These are phyloP conservation scores for Nephelium lappaceum DNA, from an alignment of 345 rosid species.

Conservation along the genomic window DNA sequence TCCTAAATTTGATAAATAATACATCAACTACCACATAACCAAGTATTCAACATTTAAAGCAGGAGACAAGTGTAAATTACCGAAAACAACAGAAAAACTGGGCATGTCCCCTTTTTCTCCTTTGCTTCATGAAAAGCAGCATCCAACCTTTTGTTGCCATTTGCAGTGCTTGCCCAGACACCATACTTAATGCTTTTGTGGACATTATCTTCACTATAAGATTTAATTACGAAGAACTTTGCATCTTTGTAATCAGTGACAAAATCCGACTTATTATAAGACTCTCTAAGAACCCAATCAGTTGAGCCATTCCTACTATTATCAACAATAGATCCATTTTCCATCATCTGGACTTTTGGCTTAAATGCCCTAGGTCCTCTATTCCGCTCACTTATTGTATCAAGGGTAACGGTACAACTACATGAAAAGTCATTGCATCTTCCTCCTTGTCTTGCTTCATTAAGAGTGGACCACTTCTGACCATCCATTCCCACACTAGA, in stretches of 20 bases:
- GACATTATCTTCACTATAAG: slow-evolving; percentile 91
- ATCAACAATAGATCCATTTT: slow-evolving; percentile 23
- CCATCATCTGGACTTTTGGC: slow-evolving; percentile 37
- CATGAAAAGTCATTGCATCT: slow-evolving; percentile 48
- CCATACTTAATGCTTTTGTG: slow-evolving; percentile 85
- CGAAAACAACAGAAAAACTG: slow-evolving; percentile 77
- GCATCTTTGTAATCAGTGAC: slow-evolving; percentile 57
- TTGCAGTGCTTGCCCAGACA: slow-evolving; percentile 92
- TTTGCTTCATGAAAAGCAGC: slow-evolving; percentile 76
- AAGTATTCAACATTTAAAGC: slow-evolving; percentile 14
- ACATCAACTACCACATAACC: neutral
- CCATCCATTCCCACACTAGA: slow-evolving; percentile 37
- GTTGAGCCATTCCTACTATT: slow-evolving; percentile 29
- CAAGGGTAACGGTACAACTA: slow-evolving; percentile 45
- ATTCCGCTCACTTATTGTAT: slow-evolving; percentile 56
- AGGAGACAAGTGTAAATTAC: slow-evolving; percentile 38
- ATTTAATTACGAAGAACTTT: slow-evolving; percentile 82
- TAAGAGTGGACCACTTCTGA: slow-evolving; percentile 49
- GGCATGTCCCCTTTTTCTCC: slow-evolving; percentile 52
- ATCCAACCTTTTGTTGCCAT: slow-evolving; percentile 83
- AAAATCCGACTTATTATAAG: slow-evolving; percentile 44
- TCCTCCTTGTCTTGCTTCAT: slow-evolving; percentile 46
- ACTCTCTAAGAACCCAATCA: slow-evolving; percentile 29
- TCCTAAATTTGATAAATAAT: neutral
- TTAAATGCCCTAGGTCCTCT: slow-evolving; percentile 63